Percentiles rank a stretch among this genome's conserved stretches.
These are phyloP conservation scores for Trichoderma brevicompactum DNA, from an alignment of 2,329 filamentous ascomycete species.

Conservation along the genomic window DNA sequence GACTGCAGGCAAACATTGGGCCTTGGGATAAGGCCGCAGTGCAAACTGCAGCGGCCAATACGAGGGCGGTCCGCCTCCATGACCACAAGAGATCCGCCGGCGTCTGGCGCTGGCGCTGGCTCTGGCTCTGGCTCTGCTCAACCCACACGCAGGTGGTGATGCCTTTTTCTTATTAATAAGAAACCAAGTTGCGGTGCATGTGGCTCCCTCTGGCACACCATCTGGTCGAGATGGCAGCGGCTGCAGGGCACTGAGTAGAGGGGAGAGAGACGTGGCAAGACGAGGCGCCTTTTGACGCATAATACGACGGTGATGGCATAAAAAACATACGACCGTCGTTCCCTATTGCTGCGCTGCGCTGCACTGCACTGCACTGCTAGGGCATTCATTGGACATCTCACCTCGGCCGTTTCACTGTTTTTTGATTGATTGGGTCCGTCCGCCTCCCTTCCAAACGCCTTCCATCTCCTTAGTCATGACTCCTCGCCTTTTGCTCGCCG, in stretches of 20 bases:
- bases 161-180: background rate
- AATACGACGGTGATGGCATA: slow-evolving; percentile 15
- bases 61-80: slow-evolving; percentile 14
- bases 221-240: background rate
- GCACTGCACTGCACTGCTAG: background rate
- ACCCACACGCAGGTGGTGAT: no score
- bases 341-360: no score
- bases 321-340: slow-evolving; percentile 25
- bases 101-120: background rate
- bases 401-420: slow-evolving; percentile 14
- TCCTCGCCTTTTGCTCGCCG: slow-evolving; percentile 4
- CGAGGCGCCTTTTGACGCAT: slow-evolving; percentile 3
- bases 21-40: slow-evolving; percentile 19
- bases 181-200: background rate
- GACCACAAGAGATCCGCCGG: background rate
- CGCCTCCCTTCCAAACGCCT: slow-evolving; percentile 19
- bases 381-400: background rate
- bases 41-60: slow-evolving; percentile 21
- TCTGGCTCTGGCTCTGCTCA: no score
- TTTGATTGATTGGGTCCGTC: background rate
- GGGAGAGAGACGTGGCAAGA: slow-evolving; percentile 17
- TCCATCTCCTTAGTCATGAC: slow-evolving; percentile 23
- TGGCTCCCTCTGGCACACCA: background rate
- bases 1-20: slow-evolving; percentile 20
- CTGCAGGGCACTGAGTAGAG: slow-evolving; percentile 14